Base-by-base conservation (phyloP, 306 rosid genomes). In the Biancaea sappan region DNA sequence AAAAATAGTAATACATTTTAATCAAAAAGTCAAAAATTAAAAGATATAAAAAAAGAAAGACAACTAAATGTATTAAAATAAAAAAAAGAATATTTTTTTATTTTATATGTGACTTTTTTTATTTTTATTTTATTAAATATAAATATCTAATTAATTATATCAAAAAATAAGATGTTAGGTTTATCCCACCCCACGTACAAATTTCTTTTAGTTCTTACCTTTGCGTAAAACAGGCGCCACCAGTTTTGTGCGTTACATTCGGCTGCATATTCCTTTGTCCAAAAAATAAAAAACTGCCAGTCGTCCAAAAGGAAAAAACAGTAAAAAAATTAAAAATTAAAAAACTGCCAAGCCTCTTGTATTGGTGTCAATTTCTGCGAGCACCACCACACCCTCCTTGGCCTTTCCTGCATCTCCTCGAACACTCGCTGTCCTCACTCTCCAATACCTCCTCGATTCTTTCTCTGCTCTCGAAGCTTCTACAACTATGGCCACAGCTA, bases 401-500 rank as follows among this genome's bases (percentile, higher is more conserved):
- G 3, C 32, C 37, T 13, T 48, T 41, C 25, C 48, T 11, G 0
- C 5, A 38, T 21, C 68, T 11, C 48, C 43, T 44, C 41, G 21
- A 56, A 13, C 82, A 29, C 50, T 10, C 52, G 31, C 63, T 10
- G 0, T 12, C 44, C 21, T 14, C 5, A 6, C 51, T 2, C 19
- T 26, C 46, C 43, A 50, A 13, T 64, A 66, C 50, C 50, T 71
- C 38, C 5, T 66, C 66, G 38, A 0, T 12, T 66, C 71, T 25
- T 35, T 0, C 50, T 63, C 72, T 73, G 8, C 48, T 41, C 74
- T 59, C 47, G 22, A 69, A 77, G 66, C 86, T 77, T 80, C 77
- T 12, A 13, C 28, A 6, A 15, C 79, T 19, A 91, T 91, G 97
- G 96, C 97, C 47, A 71, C 92, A 24, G 84, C 81, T 6, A 79